Percentiles rank a stretch among this genome's conserved stretches.
Evolutionary conservation across 306 rosid species (phyloP).

Genomic region (Acacia melanoxylon): DNA sequence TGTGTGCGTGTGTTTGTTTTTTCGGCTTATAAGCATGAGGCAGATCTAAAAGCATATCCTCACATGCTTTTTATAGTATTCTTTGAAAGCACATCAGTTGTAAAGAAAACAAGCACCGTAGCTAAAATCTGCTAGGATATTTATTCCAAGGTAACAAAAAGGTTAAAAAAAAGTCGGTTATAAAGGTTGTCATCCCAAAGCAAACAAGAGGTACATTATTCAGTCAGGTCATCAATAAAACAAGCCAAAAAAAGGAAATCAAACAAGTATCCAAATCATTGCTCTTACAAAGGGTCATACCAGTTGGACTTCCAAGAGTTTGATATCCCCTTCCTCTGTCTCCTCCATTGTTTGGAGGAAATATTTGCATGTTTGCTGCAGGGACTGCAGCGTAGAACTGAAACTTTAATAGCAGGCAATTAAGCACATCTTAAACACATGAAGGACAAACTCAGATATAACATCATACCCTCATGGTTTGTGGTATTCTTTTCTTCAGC

Average conservation of each 20-base stretch:
- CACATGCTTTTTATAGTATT: neutral
- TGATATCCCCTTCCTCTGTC: conserved; percentile 70
- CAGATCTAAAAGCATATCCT: neutral
- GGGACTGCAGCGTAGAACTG: conserved; percentile 44
- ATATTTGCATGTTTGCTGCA: conserved; percentile 76
- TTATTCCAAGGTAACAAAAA: neutral
- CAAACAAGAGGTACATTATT: neutral
- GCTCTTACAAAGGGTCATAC: conserved; percentile 19
- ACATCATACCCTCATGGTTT: conserved; percentile 53
- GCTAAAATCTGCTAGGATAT: neutral
- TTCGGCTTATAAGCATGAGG: neutral
- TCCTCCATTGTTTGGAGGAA: conserved; percentile 74
- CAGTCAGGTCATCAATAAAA: neutral
- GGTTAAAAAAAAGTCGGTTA: neutral
- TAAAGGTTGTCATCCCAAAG: neutral
- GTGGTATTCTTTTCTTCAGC: conserved; percentile 47
- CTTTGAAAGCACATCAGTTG: neutral
- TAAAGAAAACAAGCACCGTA: neutral
- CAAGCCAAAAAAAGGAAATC: neutral
- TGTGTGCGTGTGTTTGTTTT: neutral
- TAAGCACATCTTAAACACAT: neutral
- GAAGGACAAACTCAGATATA: neutral
- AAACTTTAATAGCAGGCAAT: neutral
- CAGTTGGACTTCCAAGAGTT: conserved; percentile 67
- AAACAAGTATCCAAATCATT: conserved; percentile 2